Evolutionary conservation across 306 rosid genomes (phyloP).

Genomic region (Quercus variabilis): DNA sequence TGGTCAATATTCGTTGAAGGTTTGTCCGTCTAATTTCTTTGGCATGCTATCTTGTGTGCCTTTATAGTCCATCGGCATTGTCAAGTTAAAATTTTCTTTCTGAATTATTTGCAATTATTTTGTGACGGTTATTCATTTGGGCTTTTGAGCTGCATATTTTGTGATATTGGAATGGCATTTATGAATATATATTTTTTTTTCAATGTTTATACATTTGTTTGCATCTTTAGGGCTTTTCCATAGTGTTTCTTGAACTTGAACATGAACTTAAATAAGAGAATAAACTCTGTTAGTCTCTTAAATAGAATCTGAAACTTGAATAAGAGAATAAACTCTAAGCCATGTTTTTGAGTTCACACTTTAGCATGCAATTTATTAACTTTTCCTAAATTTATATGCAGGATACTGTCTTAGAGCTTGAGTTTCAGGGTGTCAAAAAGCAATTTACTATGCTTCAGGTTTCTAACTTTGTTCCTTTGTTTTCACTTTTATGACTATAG

Average conservation of each 20-base stretch:
- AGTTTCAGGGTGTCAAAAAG: conserved; percentile 96
- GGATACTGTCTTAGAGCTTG: conserved; percentile 97
- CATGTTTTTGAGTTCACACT: not conserved
- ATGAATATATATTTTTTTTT: not conserved
- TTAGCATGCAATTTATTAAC: not conserved
- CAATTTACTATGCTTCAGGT: conserved; percentile 98
- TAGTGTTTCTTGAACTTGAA: not conserved
- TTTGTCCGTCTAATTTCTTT: conserved; percentile 23
- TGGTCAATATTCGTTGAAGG: conserved; percentile 95
- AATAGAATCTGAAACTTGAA: not conserved
- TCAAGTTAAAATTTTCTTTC: not conserved
- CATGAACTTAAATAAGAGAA: too few species aligned
- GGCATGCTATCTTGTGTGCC: not conserved
- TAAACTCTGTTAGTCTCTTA: too few species aligned
- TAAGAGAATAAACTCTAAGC: not conserved
- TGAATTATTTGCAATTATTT: not conserved
- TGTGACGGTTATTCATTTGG: not conserved
- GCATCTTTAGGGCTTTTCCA: not conserved
- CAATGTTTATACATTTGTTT: not conserved
- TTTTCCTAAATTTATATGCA: conserved; percentile 32
- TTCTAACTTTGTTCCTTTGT: conserved; percentile 15
- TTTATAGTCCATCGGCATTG: conserved; percentile 10
- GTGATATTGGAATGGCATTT: not conserved
- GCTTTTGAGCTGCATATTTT: conserved; percentile 11
- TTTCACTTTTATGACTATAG: conserved; percentile 16